A percentile compares a stretch with the other conserved stretches of the same genome.
These are phyloP conservation scores for Penicillium fuscoglaucum DNA, from an alignment of 2,329 filamentous ascomycete species.

Conservation along the genomic window DNA sequence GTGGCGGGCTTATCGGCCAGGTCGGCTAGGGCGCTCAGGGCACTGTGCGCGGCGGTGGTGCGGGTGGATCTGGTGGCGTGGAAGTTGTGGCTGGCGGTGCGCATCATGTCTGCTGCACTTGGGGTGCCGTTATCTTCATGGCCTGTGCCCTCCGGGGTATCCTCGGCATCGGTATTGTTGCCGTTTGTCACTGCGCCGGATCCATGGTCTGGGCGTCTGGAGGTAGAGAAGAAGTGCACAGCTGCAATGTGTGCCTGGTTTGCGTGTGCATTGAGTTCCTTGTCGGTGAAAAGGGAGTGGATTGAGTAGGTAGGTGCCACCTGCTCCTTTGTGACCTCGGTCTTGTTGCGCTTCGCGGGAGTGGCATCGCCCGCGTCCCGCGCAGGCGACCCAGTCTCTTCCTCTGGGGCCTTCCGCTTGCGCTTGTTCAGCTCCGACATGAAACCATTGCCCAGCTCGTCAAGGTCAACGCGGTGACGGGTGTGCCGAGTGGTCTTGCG, in stretches of 20 bases:
- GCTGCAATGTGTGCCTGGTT: conserved; percentile 62
- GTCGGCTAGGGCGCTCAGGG: conserved; percentile 57
- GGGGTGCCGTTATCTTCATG: conserved; percentile 45
- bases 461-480: conserved; percentile 57
- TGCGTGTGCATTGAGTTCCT: conserved; percentile 63
- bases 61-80: conserved; percentile 57
- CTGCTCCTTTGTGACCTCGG: conserved; percentile 56
- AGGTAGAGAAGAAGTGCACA: conserved; percentile 58
- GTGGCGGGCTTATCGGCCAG: conserved; percentile 53
- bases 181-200: conserved; percentile 41
- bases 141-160: conserved; percentile 40
- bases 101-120: conserved; percentile 58
- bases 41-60: conserved; percentile 51
- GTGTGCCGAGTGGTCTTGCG: conserved; percentile 66
- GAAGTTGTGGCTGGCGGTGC: conserved; percentile 58
- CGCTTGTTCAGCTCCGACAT: conserved; percentile 53
- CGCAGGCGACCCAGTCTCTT: conserved; percentile 60
- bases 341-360: conserved; percentile 55
- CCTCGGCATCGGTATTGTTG: conserved; percentile 45
- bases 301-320: conserved; percentile 61
- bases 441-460: conserved; percentile 52
- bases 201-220: conserved; percentile 47
- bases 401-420: conserved; percentile 60
- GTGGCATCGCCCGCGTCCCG: conserved; percentile 50
- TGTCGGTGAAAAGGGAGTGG: conserved; percentile 66